Conservation (phyloP, 2,329 filamentous ascomycete genomes). For the Elsinoe ampelina region DNA sequence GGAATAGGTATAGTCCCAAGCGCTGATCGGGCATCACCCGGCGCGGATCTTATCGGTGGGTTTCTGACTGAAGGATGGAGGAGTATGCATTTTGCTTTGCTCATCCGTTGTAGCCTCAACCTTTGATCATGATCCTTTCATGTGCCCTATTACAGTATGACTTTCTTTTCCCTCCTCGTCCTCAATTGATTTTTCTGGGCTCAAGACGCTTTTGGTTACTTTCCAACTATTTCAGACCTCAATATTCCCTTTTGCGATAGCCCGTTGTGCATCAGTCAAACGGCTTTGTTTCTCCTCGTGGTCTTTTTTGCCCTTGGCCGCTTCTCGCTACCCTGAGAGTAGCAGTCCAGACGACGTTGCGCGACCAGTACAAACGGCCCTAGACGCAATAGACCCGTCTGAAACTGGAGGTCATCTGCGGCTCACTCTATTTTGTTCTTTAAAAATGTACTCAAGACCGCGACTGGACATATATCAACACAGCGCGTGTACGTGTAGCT, state of each 20-base stretch:
- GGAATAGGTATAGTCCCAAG: constrained; percentile 4
- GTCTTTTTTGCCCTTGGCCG: not conserved
- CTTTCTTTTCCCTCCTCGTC: not conserved
- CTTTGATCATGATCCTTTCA: constrained; percentile 3
- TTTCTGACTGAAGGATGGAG: not conserved
- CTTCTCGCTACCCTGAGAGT: constrained; percentile 1
- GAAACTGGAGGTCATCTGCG: not conserved
- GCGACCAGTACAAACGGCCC: constrained; percentile 7
- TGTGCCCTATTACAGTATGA: too few relatives aligned
- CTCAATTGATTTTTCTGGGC: constrained; percentile 1
- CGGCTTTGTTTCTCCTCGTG: constrained; percentile 14
- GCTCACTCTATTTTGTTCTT: constrained; percentile 5
- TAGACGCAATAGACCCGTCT: constrained; percentile 8
- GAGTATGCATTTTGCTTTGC: not conserved
- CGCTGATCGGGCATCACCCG: constrained; percentile 1
- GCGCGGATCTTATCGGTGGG: constrained; percentile 10
- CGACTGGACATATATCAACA: not conserved
- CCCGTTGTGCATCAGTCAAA: constrained; percentile 4
- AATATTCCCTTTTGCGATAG: constrained; percentile 10
- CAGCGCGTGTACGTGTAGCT: constrained; percentile 3
- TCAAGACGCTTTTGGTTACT: not conserved
- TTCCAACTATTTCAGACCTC: not conserved
- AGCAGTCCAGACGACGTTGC: constrained; percentile 3
- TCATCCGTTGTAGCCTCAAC: constrained; percentile 5
- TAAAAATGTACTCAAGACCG: constrained; percentile 2